Evolutionary conservation across 1,139 yeast species (phyloP), one percentile per base, ranked within the genome.

Genomic region (Geotrichum citri-aurantii): DNA sequence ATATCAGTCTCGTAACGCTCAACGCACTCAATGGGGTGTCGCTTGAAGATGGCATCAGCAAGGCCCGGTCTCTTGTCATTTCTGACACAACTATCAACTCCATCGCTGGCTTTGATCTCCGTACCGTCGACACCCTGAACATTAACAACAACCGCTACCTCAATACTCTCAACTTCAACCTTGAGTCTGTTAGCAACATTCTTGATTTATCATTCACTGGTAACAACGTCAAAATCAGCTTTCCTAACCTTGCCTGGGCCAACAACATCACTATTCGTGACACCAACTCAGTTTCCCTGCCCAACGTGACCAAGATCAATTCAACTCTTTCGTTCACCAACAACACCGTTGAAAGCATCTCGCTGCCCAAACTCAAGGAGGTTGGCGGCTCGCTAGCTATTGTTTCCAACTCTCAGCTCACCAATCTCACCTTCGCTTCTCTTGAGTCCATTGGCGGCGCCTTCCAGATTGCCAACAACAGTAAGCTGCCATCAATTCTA

Each of bases 111-210:
- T 83, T 93, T 73, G 83, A 84, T 73, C 88, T 92, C 67, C 79
- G 79, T 71, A 72, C 83, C 68, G 88, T 90, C 69, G 82, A 82
- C 72, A 79, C 79, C 62, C 88, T 91, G 79, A 82, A 91, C 79
- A 83, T 93, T 70, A 92, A 91, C 89, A 93, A 93, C 86, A 86
- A 86, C 81, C 80, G 81, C 72, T 80, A 79, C 74, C 83, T 92
- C 69, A 80, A 78, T 68, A 93, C 88, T 65, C 76, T 88, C 63
- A 81, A 87, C 68, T 83, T 87, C 73, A 84, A 84, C 66, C 83
- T 93, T 74, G 76, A 83, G 74, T 77, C 85, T 64, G 95, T 91
- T 65, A 82, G 93, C 65, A 83, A 83, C 73, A 73, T 84, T 65
- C 79, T 93, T 70, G 84, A 86, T 68, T 84, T 93, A 72, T 83